phyloP scores from a whole-genome alignment of 2,329 filamentous ascomycete species.

The Penicillium sp. region DNA sequence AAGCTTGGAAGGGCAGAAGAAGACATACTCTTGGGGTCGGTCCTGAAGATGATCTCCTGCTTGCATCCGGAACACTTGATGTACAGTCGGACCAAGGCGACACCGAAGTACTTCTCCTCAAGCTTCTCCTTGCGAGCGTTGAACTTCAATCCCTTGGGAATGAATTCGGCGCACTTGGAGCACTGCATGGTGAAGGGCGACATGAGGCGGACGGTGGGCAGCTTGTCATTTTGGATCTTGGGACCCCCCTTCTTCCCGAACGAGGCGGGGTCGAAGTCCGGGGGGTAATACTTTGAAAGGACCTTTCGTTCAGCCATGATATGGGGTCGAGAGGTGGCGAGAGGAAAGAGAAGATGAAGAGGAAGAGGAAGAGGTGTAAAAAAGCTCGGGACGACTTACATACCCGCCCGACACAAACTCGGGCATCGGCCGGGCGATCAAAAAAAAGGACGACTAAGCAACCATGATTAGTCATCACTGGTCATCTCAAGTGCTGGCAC shows the following conservation, averaged over 20 bases:
- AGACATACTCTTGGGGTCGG: constrained; percentile 76
- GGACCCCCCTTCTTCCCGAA: constrained; percentile 61
- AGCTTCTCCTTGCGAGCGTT: constrained; percentile 93
- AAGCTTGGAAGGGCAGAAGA: background rate
- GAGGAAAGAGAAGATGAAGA: background rate
- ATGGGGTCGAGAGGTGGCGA: background rate
- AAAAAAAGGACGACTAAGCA: too few species aligned
- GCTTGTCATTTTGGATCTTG: constrained; percentile 62
- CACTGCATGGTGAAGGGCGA: constrained; percentile 82
- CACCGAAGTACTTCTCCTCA: constrained; percentile 84
- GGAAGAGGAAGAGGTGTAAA: background rate
- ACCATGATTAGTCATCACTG: too few species aligned
- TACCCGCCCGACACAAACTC: too few species aligned
- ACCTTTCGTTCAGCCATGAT: constrained; percentile 88
- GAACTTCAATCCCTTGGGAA: constrained; percentile 93
- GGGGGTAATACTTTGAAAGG: constrained; percentile 60
- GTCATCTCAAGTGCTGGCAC: too few species aligned
- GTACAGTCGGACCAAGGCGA: constrained; percentile 87
- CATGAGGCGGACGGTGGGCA: constrained; percentile 77
- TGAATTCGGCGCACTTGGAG: constrained; percentile 66
- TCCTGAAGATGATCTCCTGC: constrained; percentile 87
- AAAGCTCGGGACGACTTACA: too few species aligned
- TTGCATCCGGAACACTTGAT: constrained; percentile 86
- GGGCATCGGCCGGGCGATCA: too few species aligned
- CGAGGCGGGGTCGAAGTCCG: constrained; percentile 87